Evolutionary conservation across 2,329 filamentous ascomycete genomes (phyloP).

Genomic region (Pyrenochaeta sp.): DNA sequence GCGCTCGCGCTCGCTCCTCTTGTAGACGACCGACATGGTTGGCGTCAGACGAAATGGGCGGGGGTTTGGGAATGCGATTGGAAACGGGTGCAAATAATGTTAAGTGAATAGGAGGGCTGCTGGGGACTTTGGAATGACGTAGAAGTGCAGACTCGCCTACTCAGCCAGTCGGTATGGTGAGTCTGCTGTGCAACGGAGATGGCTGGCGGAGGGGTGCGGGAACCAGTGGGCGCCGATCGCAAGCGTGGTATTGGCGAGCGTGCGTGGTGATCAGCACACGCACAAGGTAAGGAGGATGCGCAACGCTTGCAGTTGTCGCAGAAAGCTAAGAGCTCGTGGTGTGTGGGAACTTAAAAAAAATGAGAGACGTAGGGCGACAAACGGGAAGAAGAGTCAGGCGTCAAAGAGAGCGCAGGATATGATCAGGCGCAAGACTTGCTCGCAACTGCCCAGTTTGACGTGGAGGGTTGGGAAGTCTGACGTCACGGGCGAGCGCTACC

Average conservation of each 20-base stretch:
- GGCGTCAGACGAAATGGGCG: constrained; percentile 1
- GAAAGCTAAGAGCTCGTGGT: constrained; percentile 1
- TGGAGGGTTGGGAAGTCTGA: neutral
- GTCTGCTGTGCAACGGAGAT: constrained; percentile 13
- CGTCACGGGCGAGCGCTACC: neutral
- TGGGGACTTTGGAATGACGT: constrained; percentile 5
- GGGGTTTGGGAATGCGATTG: neutral
- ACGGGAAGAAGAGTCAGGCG: constrained; percentile 20
- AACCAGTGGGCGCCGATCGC: constrained; percentile 30
- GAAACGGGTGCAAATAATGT: constrained; percentile 8
- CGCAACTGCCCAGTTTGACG: constrained; percentile 2
- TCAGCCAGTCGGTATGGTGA: constrained; percentile 20
- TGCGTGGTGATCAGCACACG: constrained; percentile 19
- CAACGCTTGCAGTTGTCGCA: constrained; percentile 7
- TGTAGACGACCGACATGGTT: constrained; percentile 57
- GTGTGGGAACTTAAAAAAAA: constrained; percentile 15
- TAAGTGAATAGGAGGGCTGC: neutral
- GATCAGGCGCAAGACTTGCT: constrained; percentile 16
- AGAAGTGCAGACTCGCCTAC: constrained; percentile 19
- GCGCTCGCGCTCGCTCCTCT: constrained; percentile 53
- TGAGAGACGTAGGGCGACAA: constrained; percentile 19
- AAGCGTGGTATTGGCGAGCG: constrained; percentile 24
- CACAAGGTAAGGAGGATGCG: constrained; percentile 9
- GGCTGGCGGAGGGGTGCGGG: constrained; percentile 23
- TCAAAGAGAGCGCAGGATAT: constrained; percentile 15